Percentiles rank a stretch among this genome's conserved stretches.
Evolutionary conservation across 1,284 basidiomycete genomes (phyloP).

Genomic region (Kwoniella shivajii): DNA sequence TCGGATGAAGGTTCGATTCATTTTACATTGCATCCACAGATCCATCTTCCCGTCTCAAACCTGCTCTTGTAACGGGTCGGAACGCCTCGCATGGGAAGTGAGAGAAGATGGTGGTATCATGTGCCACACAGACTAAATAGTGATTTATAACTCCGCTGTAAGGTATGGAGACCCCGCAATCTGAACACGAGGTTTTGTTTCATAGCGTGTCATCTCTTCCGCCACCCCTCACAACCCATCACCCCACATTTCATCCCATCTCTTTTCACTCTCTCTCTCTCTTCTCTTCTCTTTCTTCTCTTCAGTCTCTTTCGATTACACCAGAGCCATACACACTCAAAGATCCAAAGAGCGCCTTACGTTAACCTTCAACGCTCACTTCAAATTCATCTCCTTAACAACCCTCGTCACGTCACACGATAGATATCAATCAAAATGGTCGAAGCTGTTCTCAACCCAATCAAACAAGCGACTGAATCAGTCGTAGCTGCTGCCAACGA

Average conservation of each 20-base stretch:
- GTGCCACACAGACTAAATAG: neutral
- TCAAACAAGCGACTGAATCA: constrained; percentile 1
- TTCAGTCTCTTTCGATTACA: constrained; percentile 32
- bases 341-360: neutral
- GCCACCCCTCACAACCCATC: neutral
- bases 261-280: neutral
- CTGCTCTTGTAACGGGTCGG: neutral
- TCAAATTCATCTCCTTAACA: too few species aligned
- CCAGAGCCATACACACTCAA: constrained; percentile 19
- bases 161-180: neutral
- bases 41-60: too few species aligned
- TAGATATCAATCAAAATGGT: neutral
- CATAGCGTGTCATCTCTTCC: neutral
- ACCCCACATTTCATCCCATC: neutral
- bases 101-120: neutral
- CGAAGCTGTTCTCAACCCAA: constrained; percentile 4
- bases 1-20: too few species aligned
- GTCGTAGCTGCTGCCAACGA: constrained; percentile 1
- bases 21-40: too few species aligned
- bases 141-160: neutral
- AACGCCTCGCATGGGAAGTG: constrained; percentile 2
- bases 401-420: neutral
- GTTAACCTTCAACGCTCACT: neutral
- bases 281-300: constrained; percentile 17
- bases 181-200: neutral